Evolutionary conservation across 805 yeast species (phyloP).

Genomic region (Pichia paraexigua): DNA sequence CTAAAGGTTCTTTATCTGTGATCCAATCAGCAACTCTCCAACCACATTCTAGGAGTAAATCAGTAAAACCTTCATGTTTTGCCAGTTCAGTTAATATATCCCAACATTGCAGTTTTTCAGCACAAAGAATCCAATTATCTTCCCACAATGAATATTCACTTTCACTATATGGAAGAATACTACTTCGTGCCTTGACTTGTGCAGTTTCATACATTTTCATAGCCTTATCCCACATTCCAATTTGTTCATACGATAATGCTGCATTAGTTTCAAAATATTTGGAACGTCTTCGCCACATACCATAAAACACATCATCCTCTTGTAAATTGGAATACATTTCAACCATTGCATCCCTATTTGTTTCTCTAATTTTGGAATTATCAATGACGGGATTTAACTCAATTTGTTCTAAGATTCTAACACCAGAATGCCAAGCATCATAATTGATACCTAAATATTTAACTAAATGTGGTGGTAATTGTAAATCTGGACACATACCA

Average conservation of each 20-base stretch:
- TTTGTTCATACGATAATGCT: slow-evolving; percentile 89
- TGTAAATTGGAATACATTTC: slow-evolving; percentile 83
- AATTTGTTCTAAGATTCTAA: slow-evolving; percentile 73
- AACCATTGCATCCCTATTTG: slow-evolving; percentile 81
- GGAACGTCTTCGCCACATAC: slow-evolving; percentile 95
- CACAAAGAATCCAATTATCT: slow-evolving; percentile 96
- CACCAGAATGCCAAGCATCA: slow-evolving; percentile 86
- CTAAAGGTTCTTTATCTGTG: slow-evolving; percentile 88
- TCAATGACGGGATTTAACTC: slow-evolving; percentile 39
- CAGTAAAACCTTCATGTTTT: slow-evolving; percentile 96
- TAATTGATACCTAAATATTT: slow-evolving; percentile 82
- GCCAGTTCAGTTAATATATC: slow-evolving; percentile 93
- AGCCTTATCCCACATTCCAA: slow-evolving; percentile 92
- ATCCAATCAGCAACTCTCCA: slow-evolving; percentile 99
- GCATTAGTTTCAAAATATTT: slow-evolving; percentile 89
- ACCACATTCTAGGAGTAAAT: slow-evolving; percentile 91
- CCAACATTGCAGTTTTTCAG: slow-evolving; percentile 97
- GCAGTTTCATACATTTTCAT: slow-evolving; percentile 92
- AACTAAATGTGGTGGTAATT: slow-evolving; percentile 88
- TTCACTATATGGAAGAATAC: slow-evolving; percentile 91
- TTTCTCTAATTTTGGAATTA: slow-evolving; percentile 68
- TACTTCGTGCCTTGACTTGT: slow-evolving; percentile 92
- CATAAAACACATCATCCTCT: slow-evolving; percentile 96
- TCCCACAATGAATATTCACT: slow-evolving; percentile 96
- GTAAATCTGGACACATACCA: slow-evolving; percentile 62